phyloP scores from a whole-genome alignment of 148 eudicot species.

The Silene latifolia region DNA sequence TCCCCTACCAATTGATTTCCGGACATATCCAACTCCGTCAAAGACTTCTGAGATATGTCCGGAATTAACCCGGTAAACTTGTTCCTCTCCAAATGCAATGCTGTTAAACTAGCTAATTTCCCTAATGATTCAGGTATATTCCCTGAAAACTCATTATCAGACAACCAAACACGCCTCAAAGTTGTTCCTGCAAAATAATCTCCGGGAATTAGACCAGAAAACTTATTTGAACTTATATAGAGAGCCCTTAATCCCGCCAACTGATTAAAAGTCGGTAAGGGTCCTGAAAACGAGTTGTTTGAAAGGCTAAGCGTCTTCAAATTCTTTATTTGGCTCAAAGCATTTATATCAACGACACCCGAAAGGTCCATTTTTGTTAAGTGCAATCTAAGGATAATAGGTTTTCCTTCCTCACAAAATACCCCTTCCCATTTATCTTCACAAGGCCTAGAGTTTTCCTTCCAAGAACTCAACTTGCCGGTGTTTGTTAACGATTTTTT shows the following conservation, averaged over 20 bases:
- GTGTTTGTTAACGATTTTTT: conserved; percentile 34
- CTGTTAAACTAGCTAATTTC: conserved; percentile 23
- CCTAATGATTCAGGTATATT: conserved; percentile 43
- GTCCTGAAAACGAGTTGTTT: conserved; percentile 46
- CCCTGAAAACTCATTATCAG: conserved; percentile 46
- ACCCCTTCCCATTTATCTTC: conserved; percentile 45
- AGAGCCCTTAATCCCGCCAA: conserved; percentile 36
- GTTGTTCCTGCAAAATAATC: conserved; percentile 32
- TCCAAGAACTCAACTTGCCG: conserved; percentile 30
- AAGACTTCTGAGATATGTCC: conserved; percentile 23
- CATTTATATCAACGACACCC: conserved; percentile 29
- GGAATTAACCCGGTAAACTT: conserved; percentile 50
- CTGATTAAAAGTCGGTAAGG: conserved; percentile 41
- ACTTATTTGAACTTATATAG: conserved; percentile 33
- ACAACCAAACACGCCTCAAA: conserved; percentile 39
- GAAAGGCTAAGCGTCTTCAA: conserved; percentile 34
- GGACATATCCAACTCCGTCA: conserved; percentile 33
- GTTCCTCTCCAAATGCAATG: conserved; percentile 40
- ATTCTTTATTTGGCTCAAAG: conserved; percentile 19
- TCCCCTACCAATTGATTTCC: conserved; percentile 43
- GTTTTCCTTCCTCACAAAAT: conserved; percentile 27
- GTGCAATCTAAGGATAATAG: conserved; percentile 26
- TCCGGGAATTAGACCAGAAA: conserved; percentile 47
- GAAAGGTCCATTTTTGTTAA: conserved; percentile 40
- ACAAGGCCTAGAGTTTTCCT: conserved; percentile 42